phyloP scores from a whole-genome alignment of 2,329 filamentous ascomycete species.

The Ophiobolus disseminans region DNA sequence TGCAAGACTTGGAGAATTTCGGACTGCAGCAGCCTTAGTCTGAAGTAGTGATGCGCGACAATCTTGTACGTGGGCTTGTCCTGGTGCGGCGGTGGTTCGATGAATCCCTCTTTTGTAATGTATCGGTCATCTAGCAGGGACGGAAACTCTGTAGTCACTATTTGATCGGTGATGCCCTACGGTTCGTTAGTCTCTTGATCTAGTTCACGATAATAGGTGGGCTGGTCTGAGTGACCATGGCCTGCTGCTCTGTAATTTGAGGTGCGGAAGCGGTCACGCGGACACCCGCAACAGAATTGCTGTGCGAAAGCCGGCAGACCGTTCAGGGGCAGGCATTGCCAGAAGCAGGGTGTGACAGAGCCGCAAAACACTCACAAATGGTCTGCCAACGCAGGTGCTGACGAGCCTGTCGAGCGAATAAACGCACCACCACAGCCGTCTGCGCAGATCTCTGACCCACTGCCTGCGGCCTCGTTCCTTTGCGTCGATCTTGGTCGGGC shows the following conservation, averaged over 20 bases:
- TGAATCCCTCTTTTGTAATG: constrained; percentile 81
- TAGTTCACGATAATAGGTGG: too few species aligned
- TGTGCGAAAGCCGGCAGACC: too few species aligned
- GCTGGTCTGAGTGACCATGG: too few species aligned
- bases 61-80: constrained; percentile 83
- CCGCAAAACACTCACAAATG: constrained; percentile 64
- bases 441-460: constrained; percentile 84
- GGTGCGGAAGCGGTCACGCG: too few species aligned
- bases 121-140: constrained; percentile 86
- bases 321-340: too few species aligned
- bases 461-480: constrained; percentile 73
- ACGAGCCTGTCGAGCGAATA: constrained; percentile 96
- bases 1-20: constrained; percentile 95
- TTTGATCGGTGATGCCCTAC: constrained; percentile 83
- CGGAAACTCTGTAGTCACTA: constrained; percentile 94
- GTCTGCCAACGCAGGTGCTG: constrained; percentile 89
- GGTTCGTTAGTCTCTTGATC: constrained; percentile 18
- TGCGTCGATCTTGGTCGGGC: constrained; percentile 52
- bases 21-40: constrained; percentile 85
- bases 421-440: constrained; percentile 95
- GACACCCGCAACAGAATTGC: too few species aligned
- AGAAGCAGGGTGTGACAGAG: neutral
- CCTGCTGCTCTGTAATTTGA: too few species aligned
- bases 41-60: constrained; percentile 91
- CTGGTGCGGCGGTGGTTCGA: constrained; percentile 64